Base-by-base conservation (phyloP, 257 asterid genomes). In the Petrea volubilis region DNA sequence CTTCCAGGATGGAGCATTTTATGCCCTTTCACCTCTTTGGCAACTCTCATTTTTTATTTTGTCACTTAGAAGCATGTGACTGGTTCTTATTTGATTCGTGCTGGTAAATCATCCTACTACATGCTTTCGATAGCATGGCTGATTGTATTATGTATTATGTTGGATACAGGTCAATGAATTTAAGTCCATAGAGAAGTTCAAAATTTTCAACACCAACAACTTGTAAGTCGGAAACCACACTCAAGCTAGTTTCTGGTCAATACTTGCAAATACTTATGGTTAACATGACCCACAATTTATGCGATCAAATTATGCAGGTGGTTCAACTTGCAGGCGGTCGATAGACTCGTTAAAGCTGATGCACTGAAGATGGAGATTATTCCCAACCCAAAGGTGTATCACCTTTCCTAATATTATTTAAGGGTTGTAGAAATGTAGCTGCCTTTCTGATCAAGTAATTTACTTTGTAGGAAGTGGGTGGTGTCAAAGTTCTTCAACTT, bases 131-230 rank as follows among this genome's bases (percentile, higher is more conserved):
- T 69, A 52, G 51, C 36, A 50, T 46, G 36, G 40, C 68, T 74
- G 53, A 72, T n/a, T 71, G 24, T 17, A 3, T n/a, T 49, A 58
- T 17, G 40, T 29, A 24, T 59, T 64, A 29, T 82, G 33, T 72
- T 67, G 64, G 59, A 64, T 74, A 44, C 94, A 95, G 99, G 93
- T 90, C 40, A 87, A 79, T 72, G 98, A 95, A 69, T 95, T 95
- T 76, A 95, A 95, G 84, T 92, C 99, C 8, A 92, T 95, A 25
- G 99, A 95, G 82, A 95, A 95, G 90, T 95, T 95, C 91, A 95
- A 92, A 76, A 95, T 92, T 77, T 95, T 95, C 87, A 95, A 95
- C 80, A 95, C 99, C 79, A 92, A 95, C 91, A 95, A 95, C 83
- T 80, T 95, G 99, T 95, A 80, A 86, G 97, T 74, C 34, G 40